These are phyloP conservation scores for Ceratobasidium sp. DNA, from an alignment of 1,284 basidiomycete species.

Conservation along the genomic window DNA sequence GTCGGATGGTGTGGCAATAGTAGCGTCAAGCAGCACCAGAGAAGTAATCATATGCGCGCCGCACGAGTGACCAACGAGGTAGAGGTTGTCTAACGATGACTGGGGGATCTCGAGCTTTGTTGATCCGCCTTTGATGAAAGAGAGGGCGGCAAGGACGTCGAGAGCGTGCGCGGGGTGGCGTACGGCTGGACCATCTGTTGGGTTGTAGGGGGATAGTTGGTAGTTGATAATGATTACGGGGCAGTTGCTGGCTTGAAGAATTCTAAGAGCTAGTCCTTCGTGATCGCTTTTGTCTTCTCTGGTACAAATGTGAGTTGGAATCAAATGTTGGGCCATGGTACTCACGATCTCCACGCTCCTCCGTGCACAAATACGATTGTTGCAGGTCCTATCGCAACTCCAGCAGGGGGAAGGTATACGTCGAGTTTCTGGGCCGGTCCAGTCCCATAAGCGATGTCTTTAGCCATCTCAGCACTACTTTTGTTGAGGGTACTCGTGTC, in stretches of 20 bases:
- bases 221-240: slow-evolving; percentile 81
- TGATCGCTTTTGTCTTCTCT: slow-evolving; percentile 80
- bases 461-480: slow-evolving; percentile 1
- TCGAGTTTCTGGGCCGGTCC: slow-evolving; percentile 50
- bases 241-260: slow-evolving; percentile 64
- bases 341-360: slow-evolving; percentile 82
- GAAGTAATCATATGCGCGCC: slow-evolving; percentile 81
- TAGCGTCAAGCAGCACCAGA: slow-evolving; percentile 74
- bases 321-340: slow-evolving; percentile 40
- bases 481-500: background rate
- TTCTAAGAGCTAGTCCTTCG: slow-evolving; percentile 64
- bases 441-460: slow-evolving; percentile 46
- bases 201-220: slow-evolving; percentile 65
- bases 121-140: slow-evolving; percentile 59
- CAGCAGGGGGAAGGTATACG: slow-evolving; percentile 52
- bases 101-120: slow-evolving; percentile 28
- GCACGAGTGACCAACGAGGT: slow-evolving; percentile 81
- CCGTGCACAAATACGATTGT: slow-evolving; percentile 76
- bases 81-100: slow-evolving; percentile 61
- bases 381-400: slow-evolving; percentile 5
- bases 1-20: slow-evolving; percentile 62
- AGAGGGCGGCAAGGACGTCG: slow-evolving; percentile 72
- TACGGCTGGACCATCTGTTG: slow-evolving; percentile 59
- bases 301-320: slow-evolving; percentile 27
- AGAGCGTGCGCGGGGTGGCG: slow-evolving; percentile 77